A percentile compares a stretch with the other conserved stretches of the same genome.
Evolutionary conservation across 352 stramenopile species (phyloP).

Genomic region (Plasmopara muralis): DNA sequence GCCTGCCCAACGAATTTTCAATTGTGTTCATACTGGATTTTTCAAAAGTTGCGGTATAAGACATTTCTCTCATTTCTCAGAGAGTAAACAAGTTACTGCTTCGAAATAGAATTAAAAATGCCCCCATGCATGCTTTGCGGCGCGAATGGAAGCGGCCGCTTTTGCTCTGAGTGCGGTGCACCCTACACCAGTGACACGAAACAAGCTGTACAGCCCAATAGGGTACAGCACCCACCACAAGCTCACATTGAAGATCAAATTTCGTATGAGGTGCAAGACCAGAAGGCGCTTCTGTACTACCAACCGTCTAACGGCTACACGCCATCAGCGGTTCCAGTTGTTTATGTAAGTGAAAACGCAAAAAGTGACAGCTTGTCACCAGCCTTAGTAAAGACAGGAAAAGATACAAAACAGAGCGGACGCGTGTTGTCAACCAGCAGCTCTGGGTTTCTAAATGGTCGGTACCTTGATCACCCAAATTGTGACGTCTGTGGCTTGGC

Average conservation of each 20-base stretch:
- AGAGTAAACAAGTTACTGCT: not conserved
- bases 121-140: conserved; percentile 11
- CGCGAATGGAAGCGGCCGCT: conserved; percentile 19
- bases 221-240: conserved; percentile 3
- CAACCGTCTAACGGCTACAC: conserved; percentile 6
- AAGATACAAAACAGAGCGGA: conserved; percentile 4
- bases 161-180: conserved; percentile 29
- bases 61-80: not conserved
- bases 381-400: conserved; percentile 7
- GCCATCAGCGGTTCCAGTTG: conserved; percentile 19
- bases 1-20: not conserved
- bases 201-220: conserved; percentile 1
- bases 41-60: not conserved
- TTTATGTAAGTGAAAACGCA: conserved; percentile 21
- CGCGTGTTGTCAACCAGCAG: conserved; percentile 9
- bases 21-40: not conserved
- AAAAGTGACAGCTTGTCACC: conserved; percentile 11
- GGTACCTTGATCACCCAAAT: conserved; percentile 58
- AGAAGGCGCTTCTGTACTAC: conserved; percentile 26
- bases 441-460: conserved; percentile 31
- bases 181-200: conserved; percentile 14
- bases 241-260: conserved; percentile 21
- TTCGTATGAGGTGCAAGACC: conserved; percentile 22
- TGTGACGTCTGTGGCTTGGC: conserved; percentile 53
- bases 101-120: conserved; percentile 2